phyloP scores from a whole-genome alignment of 2,329 filamentous ascomycete species.

The Metarhizium guizhouense region DNA sequence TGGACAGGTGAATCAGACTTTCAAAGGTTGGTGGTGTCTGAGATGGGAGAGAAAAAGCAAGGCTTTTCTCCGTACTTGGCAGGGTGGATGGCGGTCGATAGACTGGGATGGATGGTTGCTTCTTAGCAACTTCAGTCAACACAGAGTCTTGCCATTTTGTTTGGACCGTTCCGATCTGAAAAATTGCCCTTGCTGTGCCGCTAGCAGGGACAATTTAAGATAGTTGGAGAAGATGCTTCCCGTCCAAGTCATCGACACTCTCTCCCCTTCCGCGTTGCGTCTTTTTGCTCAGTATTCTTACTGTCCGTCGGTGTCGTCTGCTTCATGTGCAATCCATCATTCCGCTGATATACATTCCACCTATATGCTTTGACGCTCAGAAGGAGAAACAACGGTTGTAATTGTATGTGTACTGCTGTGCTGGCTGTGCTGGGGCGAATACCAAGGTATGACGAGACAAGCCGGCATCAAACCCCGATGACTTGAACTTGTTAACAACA shows the following conservation, averaged over 20 bases:
- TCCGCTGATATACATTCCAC: not conserved
- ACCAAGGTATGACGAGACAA: not conserved
- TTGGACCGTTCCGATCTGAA: not conserved
- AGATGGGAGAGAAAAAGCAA: slow-evolving; percentile 11
- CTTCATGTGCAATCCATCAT: not conserved
- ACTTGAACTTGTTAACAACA: not conserved
- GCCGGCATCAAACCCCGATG: not conserved
- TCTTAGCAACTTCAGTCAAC: not conserved
- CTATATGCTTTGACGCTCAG: not conserved
- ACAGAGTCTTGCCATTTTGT: slow-evolving; percentile 2
- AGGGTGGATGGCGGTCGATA: not conserved
- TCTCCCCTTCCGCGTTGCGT: not conserved
- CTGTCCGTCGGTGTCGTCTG: not conserved
- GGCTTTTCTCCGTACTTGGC: not conserved
- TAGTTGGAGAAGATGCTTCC: not conserved
- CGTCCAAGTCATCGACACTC: not conserved
- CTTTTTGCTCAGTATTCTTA: not conserved
- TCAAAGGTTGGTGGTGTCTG: slow-evolving; percentile 4
- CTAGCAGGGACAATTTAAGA: not conserved
- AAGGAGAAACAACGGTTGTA: not conserved
- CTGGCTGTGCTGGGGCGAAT: not conserved
- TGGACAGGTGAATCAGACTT: slow-evolving; percentile 8
- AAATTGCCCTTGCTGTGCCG: not conserved
- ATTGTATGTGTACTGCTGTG: not conserved
- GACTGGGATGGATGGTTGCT: slow-evolving; percentile 1